A percentile compares a stretch with the other conserved stretches of the same genome.
phyloP scores from a whole-genome alignment of 352 stramenopile species.

The Phytophthora hybrid region DNA sequence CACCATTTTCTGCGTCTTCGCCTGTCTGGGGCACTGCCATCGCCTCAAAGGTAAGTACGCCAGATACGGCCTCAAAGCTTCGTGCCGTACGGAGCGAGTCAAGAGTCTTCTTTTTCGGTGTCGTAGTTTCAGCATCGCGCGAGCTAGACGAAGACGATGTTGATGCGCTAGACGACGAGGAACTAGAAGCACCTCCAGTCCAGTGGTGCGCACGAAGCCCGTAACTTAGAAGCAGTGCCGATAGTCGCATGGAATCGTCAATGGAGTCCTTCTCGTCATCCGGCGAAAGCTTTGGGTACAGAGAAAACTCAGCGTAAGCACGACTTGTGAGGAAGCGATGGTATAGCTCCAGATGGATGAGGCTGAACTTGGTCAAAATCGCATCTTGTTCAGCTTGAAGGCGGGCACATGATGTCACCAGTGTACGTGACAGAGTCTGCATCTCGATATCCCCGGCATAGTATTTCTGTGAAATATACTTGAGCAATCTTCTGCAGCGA shows the following conservation, averaged over 20 bases:
- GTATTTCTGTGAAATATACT: constrained; percentile 89
- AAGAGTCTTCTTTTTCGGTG: constrained; percentile 69
- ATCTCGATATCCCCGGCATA: constrained; percentile 82
- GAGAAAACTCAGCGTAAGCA: constrained; percentile 84
- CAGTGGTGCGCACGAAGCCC: constrained; percentile 86
- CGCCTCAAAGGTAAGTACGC: constrained; percentile 82
- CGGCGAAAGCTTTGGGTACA: constrained; percentile 69
- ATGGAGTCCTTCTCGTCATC: constrained; percentile 71
- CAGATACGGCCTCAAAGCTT: constrained; percentile 80
- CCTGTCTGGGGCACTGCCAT: constrained; percentile 37
- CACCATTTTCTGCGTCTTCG: constrained; percentile 23
- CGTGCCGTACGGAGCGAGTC: constrained; percentile 70
- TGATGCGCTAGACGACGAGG: constrained; percentile 34
- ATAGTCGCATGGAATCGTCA: constrained; percentile 78
- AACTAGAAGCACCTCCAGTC: constrained; percentile 35
- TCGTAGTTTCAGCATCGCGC: constrained; percentile 33
- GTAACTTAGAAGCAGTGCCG: constrained; percentile 78
- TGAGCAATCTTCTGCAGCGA: constrained; percentile 73
- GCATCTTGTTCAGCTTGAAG: constrained; percentile 85
- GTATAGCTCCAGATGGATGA: constrained; percentile 89
- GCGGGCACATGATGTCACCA: constrained; percentile 67
- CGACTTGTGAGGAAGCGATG: constrained; percentile 87
- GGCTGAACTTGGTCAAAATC: constrained; percentile 85
- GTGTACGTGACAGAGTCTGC: constrained; percentile 69
- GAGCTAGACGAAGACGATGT: constrained; percentile 16